Percentiles rank a stretch among this genome's conserved stretches.
These are phyloP conservation scores for Psidium friedrichsthalianum DNA, from an alignment of 345 rosid genomes.

Conservation along the genomic window DNA sequence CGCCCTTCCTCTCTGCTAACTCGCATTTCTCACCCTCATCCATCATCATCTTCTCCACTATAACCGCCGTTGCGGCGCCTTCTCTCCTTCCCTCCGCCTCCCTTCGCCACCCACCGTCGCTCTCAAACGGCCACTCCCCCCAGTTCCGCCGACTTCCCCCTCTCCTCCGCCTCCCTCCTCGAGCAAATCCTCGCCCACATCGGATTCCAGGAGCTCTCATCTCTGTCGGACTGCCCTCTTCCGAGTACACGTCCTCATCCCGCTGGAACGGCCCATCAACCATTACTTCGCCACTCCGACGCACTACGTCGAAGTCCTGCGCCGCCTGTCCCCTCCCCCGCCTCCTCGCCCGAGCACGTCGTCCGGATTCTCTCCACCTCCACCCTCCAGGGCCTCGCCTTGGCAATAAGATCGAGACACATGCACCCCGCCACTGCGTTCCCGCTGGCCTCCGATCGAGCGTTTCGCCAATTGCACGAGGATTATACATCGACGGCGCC, in stretches of 20 bases:
- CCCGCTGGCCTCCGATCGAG: background rate
- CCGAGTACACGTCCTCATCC: constrained; percentile 14
- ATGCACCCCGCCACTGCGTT: constrained; percentile 50
- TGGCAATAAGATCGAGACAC: constrained; percentile 51
- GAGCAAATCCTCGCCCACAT: constrained; percentile 56
- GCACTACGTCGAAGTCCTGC: constrained; percentile 39
- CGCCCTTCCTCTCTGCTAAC: background rate
- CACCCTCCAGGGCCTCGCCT: constrained; percentile 36
- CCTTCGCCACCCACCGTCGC: background rate
- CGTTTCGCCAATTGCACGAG: constrained; percentile 17
- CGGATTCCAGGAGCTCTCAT: constrained; percentile 43
- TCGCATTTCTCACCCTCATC: background rate
- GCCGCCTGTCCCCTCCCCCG: constrained; percentile 24
- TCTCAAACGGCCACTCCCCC: background rate
- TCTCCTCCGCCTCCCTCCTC: constrained; percentile 5
- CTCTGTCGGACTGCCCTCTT: constrained; percentile 35
- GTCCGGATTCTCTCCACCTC: constrained; percentile 42
- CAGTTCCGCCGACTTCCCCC: background rate
- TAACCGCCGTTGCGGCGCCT: background rate
- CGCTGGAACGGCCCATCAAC: constrained; percentile 52
- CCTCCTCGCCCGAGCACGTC: constrained; percentile 53
- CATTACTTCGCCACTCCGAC: constrained; percentile 54
- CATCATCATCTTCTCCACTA: background rate
- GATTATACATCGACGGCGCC: constrained; percentile 35
- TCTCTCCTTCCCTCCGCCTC: background rate